Evolutionary conservation across 2,329 filamentous ascomycete genomes (phyloP), one percentile per base, ranked within the genome.

Genomic region (Penicillium thymicola): DNA sequence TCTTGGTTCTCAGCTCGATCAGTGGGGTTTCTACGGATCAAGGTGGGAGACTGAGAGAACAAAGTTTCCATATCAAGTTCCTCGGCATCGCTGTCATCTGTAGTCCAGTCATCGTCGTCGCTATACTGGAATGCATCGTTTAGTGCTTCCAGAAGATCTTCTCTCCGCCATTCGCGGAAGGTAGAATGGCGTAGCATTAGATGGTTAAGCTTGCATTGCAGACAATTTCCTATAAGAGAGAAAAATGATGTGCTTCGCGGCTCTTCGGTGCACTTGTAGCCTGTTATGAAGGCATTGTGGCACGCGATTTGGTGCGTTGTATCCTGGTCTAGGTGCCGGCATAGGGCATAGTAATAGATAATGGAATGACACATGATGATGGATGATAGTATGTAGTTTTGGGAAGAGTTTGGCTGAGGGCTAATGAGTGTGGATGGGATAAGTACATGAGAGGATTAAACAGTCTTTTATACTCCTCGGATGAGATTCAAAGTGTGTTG

Each of bases 341-440:
- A 69, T 37, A 65, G 49, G 53, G 55, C 62, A 51, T 68, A 60
- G 36, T 62, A 66, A 65, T 65, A 69, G 32, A 32, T 52, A 16
- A 70, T 60, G 23, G 27, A 16, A 38, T 68, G 62, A 51, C 67
- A 70, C 68, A 70, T 68, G 36, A 32, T 45, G 25, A 11, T 28
- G 43, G 10, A 46, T n/a, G 40, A 49, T 44, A 6, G 9, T 21
- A 16, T 23, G n/a, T 25, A 36, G 5, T 5, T n/a, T 32, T 45
- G 11, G 14, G 3, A 10, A 8, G 30, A 4, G 6, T 10, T 23
- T 49, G 21, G 9, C 3, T 34, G 28, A 21, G 28, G 18, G 18
- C 3, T 30, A 9, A 5, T 40, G 21, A 21, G n/a, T 18, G 23
- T 14, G 16, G 28, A 21, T 36, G 28, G 4, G 8, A 25, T 41